phyloP scores from a whole-genome alignment of 371 early-diverging fungal species.

The Mucor plumbeus region DNA sequence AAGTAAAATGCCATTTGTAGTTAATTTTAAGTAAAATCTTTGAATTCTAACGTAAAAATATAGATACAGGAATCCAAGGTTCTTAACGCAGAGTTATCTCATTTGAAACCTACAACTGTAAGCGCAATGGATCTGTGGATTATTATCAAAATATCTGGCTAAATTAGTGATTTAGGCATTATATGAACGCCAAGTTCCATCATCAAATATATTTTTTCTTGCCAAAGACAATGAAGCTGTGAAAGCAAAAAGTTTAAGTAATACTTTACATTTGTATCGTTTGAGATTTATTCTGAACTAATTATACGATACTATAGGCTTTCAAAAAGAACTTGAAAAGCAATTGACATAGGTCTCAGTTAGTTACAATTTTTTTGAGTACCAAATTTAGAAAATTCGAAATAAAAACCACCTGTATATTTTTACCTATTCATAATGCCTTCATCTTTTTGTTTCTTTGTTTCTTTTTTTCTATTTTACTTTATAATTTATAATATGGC shows the following conservation, averaged over 20 bases:
- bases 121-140: not conserved
- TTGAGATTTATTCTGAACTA: not conserved
- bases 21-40: not conserved
- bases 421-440: not conserved
- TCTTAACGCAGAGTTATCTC: constrained; percentile 28
- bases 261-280: not conserved
- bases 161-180: constrained; percentile 6
- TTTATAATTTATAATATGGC: not conserved
- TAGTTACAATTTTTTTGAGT: not conserved
- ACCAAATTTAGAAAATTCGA: constrained; percentile 5
- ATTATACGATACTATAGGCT: constrained; percentile 6
- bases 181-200: constrained; percentile 38
- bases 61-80: constrained; percentile 32
- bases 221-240: constrained; percentile 29
- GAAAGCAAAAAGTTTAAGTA: constrained; percentile 22
- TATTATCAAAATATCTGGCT: not conserved
- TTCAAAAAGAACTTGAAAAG: constrained; percentile 20
- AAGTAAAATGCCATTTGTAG: constrained; percentile 6
- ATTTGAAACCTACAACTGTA: constrained; percentile 30
- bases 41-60: not conserved
- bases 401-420: not conserved
- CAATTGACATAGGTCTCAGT: not conserved
- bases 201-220: constrained; percentile 36
- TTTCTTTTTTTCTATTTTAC: not conserved
- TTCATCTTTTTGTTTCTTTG: not conserved